Evolutionary conservation across 1,284 basidiomycete species (phyloP), one percentile per base, ranked within the genome.

Genomic region (Heterobasidion irregulare): DNA sequence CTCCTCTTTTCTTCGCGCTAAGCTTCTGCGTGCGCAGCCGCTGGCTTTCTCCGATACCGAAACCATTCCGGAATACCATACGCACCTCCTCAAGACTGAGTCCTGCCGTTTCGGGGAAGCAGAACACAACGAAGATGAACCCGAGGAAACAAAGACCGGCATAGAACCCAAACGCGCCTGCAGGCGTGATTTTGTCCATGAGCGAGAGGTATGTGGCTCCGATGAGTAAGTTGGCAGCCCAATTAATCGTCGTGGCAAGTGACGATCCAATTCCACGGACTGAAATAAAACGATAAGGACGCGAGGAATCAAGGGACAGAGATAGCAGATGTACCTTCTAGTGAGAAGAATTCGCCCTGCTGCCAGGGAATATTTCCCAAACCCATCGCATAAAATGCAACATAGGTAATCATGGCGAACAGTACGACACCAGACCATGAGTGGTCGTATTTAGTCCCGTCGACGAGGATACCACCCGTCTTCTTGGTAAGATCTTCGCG

Each of bases 331-430:
- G 64, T 41, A 80, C 82, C 80, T 73, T 90, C 86, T 33, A 90
- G 77, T 8, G 75, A 76, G 70, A 92, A 92, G 32, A 93, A 77
- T 66, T 93, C 90, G 58, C 89, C 89, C 66, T 93, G 90, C 64
- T 92, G 89, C 90, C 90, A 93, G 0, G 91, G 89, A 0, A 92
- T 86, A 64, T 92, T 92, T 8, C 82, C 82, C 8, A 89, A 69
- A 0, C 88, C 87, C 0, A 81, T 87, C 0, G 89, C 91, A 65
- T 92, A 94, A 6, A 85, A 88, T 1, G 86, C 87, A 33, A 92
- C 89, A 69, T 86, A 94, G 60, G 89, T 65, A 59, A 92, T 83
- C 88, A 93, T 92, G 26, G 84, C 82, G 16, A 85, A 62, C 16
- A 93, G 70, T n/a, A 93, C 85, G 55, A 88, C 72, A 0, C 79